Conservation (phyloP, 2,329 filamentous ascomycete species). For the Phaeophleospora eucalypticola region DNA sequence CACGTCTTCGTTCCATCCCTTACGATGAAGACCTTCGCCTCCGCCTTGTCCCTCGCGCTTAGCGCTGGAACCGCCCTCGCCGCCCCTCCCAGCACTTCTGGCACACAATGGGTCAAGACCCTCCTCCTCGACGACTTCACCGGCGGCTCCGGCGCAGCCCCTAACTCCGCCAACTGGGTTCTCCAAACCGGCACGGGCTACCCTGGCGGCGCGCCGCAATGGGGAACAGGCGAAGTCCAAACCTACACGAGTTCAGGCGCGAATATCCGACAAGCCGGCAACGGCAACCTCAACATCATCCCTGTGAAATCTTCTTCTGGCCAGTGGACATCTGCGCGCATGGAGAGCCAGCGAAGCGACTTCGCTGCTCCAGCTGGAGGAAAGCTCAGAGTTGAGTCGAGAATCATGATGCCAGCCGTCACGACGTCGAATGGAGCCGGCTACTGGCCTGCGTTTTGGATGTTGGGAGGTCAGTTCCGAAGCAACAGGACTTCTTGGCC, state of each 20-base stretch:
- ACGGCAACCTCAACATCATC: slow-evolving; percentile 39
- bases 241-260: slow-evolving; percentile 40
- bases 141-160: slow-evolving; percentile 30
- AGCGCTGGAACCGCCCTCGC: slow-evolving; percentile 12
- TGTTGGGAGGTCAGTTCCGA: slow-evolving; percentile 19
- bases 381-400: slow-evolving; percentile 24
- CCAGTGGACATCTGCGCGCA: slow-evolving; percentile 19
- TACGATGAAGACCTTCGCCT: slow-evolving; percentile 13
- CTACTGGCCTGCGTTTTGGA: slow-evolving; percentile 27
- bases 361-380: slow-evolving; percentile 25
- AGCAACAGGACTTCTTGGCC: slow-evolving; percentile 28
- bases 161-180: slow-evolving; percentile 42
- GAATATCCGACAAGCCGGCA: slow-evolving; percentile 42
- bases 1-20: slow-evolving; percentile 1
- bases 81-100: slow-evolving; percentile 10
- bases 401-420: slow-evolving; percentile 18
- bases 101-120: slow-evolving; percentile 20
- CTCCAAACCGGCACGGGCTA: slow-evolving; percentile 46
- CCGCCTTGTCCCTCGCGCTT: slow-evolving; percentile 12
- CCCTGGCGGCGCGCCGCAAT: slow-evolving; percentile 43
- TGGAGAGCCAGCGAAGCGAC: slow-evolving; percentile 20
- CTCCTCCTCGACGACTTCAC: slow-evolving; percentile 36
- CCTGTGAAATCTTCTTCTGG: slow-evolving; percentile 27
- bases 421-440: slow-evolving; percentile 16
- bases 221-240: slow-evolving; percentile 50